Conservation (phyloP, 192 early-diverging fungal genomes). For the Coemansia sp. region DNA sequence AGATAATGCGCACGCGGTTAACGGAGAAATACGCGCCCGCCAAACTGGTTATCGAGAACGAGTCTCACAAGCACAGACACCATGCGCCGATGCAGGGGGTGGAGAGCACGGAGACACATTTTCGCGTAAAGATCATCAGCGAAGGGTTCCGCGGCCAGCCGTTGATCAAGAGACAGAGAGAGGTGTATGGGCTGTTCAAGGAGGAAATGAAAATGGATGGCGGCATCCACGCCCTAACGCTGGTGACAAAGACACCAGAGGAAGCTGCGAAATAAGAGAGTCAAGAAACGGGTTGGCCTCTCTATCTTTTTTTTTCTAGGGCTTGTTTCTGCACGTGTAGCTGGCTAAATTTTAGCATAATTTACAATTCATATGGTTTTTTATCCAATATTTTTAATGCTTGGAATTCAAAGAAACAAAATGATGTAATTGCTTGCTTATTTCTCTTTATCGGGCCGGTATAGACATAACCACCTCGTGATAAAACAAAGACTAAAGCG, state of each 20-base stretch:
- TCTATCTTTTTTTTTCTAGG: background rate
- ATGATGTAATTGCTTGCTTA: too few species aligned
- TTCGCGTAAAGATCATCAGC: constrained; percentile 70
- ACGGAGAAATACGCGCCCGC: constrained; percentile 56
- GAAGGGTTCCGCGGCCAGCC: constrained; percentile 54
- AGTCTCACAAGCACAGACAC: constrained; percentile 73
- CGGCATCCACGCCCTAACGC: constrained; percentile 73
- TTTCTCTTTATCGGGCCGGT: too few species aligned
- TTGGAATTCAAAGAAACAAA: too few species aligned
- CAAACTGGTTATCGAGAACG: constrained; percentile 70
- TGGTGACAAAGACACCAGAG: constrained; percentile 72
- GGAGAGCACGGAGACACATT: constrained; percentile 76
- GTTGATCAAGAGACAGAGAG: constrained; percentile 63
- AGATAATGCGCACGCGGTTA: constrained; percentile 26
- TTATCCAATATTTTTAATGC: too few species aligned
- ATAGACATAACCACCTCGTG: too few species aligned
- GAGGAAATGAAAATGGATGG: constrained; percentile 67
- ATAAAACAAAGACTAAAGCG: too few species aligned
- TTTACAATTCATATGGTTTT: background rate
- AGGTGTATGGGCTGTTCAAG: constrained; percentile 64
- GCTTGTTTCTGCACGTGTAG: background rate
- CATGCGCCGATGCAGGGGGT: constrained; percentile 87
- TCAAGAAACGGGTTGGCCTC: too few species aligned
- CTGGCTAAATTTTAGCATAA: background rate
- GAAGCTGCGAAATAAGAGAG: constrained; percentile 50